A percentile compares a stretch with the other conserved stretches of the same genome.
These are phyloP conservation scores for Rusavskia elegans DNA, from an alignment of 495 filamentous ascomycete species.

Conservation along the genomic window DNA sequence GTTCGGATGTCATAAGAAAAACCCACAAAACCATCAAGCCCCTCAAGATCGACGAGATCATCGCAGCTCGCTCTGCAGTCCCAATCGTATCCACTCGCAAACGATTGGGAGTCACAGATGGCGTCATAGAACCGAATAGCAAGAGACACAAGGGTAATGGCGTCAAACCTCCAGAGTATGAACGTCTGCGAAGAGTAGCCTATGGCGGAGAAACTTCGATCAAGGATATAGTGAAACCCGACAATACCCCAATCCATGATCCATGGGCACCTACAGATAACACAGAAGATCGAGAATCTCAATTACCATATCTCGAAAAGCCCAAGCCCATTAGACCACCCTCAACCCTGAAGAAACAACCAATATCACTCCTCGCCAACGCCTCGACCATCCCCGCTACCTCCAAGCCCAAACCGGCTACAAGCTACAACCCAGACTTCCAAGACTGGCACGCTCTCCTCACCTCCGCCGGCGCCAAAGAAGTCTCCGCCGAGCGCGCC, in stretches of 20 bases:
- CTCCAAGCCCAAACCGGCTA: conserved; percentile 57
- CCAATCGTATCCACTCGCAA: conserved; percentile 64
- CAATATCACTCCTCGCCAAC: conserved; percentile 62
- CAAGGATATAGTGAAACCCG: conserved; percentile 35
- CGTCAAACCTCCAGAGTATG: conserved; percentile 66
- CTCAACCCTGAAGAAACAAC: conserved; percentile 54
- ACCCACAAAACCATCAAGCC: conserved; percentile 51
- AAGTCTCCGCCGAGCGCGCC: conserved; percentile 63
- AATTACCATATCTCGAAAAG: conserved; percentile 46
- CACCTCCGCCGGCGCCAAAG: conserved; percentile 56
- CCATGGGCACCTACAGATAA: conserved; percentile 47
- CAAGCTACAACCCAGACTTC: conserved; percentile 82
- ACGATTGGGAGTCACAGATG: conserved; percentile 43
- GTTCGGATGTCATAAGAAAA: conserved; percentile 44
- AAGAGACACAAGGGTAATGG: conserved; percentile 63
- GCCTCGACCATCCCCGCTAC: conserved; percentile 70
- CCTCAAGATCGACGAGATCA: conserved; percentile 79
- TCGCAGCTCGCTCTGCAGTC: conserved; percentile 66
- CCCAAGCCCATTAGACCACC: conserved; percentile 53
- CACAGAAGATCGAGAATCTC: conserved; percentile 26
- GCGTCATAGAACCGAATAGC: conserved; percentile 45
- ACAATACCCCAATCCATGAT: conserved; percentile 46
- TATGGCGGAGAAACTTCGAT: conserved; percentile 48
- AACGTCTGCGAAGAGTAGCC: conserved; percentile 58
- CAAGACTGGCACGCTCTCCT: conserved; percentile 68